A percentile compares a stretch with the other conserved stretches of the same genome.
Conservation (phyloP, 805 yeast genomes). For the baker's yeast (Saccharomyces cerevisiae) region DNA sequence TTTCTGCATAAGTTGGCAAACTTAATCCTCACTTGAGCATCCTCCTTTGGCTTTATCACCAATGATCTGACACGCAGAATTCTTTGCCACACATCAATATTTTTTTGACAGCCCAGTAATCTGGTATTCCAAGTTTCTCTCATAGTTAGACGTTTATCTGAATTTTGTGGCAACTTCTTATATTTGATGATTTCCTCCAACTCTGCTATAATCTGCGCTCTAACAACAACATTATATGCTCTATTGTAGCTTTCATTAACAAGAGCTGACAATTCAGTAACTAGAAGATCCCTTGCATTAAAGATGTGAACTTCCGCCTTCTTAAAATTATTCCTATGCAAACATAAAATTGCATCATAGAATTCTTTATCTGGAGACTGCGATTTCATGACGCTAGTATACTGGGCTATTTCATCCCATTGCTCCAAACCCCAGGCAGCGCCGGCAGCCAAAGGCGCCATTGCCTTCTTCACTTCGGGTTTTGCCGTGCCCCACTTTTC, state of each 20-base stretch:
- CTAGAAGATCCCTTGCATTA: slow-evolving; percentile 79
- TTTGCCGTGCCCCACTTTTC: slow-evolving; percentile 75
- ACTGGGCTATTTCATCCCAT: slow-evolving; percentile 94
- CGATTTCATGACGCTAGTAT: slow-evolving; percentile 78
- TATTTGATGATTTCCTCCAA: slow-evolving; percentile 89
- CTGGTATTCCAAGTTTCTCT: slow-evolving; percentile 92
- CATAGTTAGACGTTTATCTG: slow-evolving; percentile 70
- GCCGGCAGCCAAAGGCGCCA: slow-evolving; percentile 97
- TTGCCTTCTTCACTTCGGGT: slow-evolving; percentile 64
- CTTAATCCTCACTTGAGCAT: slow-evolving; percentile 96
- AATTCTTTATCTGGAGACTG: slow-evolving; percentile 94
- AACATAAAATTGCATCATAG: slow-evolving; percentile 79
- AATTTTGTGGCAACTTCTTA: slow-evolving; percentile 74
- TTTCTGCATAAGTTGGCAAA: slow-evolving; percentile 94
- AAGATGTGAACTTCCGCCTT: slow-evolving; percentile 73
- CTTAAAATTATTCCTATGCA: slow-evolving; percentile 79
- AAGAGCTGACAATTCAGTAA: slow-evolving; percentile 87
- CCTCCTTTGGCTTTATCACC: slow-evolving; percentile 90
- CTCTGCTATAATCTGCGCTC: slow-evolving; percentile 96
- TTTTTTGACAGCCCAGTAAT: slow-evolving; percentile 85
- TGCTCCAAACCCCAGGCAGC: slow-evolving; percentile 98
- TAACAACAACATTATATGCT: slow-evolving; percentile 92
- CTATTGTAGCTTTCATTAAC: slow-evolving; percentile 94
- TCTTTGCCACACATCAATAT: slow-evolving; percentile 98
- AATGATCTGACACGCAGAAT: slow-evolving; percentile 87